Conservation (phyloP, 2,329 filamentous ascomycete species). For the Cytospora schulzeri region DNA sequence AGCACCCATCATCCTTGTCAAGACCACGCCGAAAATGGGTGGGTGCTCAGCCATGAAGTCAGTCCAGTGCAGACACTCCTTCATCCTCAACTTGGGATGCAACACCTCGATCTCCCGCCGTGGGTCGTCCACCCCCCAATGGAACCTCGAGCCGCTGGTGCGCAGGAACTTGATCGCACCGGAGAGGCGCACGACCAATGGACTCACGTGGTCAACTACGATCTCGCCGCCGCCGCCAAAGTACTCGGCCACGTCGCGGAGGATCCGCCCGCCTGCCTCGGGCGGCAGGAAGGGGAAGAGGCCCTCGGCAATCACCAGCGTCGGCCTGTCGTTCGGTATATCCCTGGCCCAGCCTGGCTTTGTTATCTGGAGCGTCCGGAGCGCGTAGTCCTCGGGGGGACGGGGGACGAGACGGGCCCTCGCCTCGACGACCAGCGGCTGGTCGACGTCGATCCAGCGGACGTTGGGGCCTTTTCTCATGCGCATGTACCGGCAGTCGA, state of each 20-base stretch:
- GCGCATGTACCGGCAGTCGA: constrained; percentile 21
- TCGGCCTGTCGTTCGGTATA: constrained; percentile 12
- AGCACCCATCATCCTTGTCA: constrained; percentile 6
- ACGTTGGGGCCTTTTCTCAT: constrained; percentile 10
- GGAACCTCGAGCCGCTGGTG: constrained; percentile 6
- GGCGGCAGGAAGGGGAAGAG: not conserved
- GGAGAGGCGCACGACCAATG: constrained; percentile 4
- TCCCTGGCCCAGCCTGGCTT: constrained; percentile 17
- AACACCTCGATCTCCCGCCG: constrained; percentile 6
- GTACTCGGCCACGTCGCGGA: constrained; percentile 9
- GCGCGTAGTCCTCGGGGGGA: constrained; percentile 15
- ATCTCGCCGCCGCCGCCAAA: constrained; percentile 1
- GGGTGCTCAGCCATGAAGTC: constrained; percentile 20
- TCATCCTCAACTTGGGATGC: constrained; percentile 15
- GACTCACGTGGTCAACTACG: constrained; percentile 6
- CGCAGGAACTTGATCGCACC: constrained; percentile 10
- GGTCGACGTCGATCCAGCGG: constrained; percentile 26
- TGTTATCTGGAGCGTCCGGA: constrained; percentile 17
- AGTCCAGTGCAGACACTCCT: constrained; percentile 10
- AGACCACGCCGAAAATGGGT: constrained; percentile 2
- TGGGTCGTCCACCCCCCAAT: constrained; percentile 11
- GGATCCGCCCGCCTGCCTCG: not conserved
- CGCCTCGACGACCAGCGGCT: constrained; percentile 20
- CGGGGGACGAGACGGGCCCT: constrained; percentile 10
- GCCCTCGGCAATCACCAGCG: constrained; percentile 10